phyloP scores from a whole-genome alignment of 495 filamentous ascomycete genomes.

The Cercophora newfieldiana region DNA sequence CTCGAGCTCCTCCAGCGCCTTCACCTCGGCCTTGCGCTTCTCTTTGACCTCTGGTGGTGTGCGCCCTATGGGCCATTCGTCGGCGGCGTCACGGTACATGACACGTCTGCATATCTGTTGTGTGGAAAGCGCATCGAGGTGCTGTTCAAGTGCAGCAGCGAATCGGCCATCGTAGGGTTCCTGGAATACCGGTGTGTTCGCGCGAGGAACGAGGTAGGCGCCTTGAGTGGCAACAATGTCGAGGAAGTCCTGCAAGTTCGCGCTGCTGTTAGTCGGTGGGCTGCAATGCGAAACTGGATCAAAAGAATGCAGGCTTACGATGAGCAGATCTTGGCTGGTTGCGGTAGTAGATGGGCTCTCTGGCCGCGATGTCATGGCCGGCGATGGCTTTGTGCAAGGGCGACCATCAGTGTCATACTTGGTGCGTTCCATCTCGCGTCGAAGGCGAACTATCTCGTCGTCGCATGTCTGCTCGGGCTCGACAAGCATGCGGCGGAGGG shows the following conservation, averaged over 20 bases:
- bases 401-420: slow-evolving; percentile 9
- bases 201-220: slow-evolving; percentile 8
- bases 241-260: slow-evolving; percentile 6
- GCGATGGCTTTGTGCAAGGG: slow-evolving; percentile 9
- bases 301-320: no score
- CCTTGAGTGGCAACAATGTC: slow-evolving; percentile 1
- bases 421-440: slow-evolving; percentile 8
- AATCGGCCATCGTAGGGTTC: slow-evolving; percentile 8
- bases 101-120: slow-evolving; percentile 9
- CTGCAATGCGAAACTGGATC: no score
- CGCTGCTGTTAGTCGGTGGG: slow-evolving; percentile 10
- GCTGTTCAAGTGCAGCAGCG: slow-evolving; percentile 4
- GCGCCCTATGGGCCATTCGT: slow-evolving; percentile 6
- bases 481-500: slow-evolving; percentile 3
- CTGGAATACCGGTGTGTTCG: slow-evolving; percentile 9
- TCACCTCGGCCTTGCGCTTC: slow-evolving; percentile 8
- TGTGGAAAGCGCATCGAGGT: slow-evolving; percentile 3
- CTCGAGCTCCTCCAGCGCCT: slow-evolving; percentile 5
- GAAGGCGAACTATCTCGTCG: slow-evolving; percentile 6
- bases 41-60: slow-evolving; percentile 10
- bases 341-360: no score
- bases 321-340: no score
- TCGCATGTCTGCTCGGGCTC: slow-evolving; percentile 7
- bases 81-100: no score
- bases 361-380: slow-evolving; percentile 11